phyloP scores from a whole-genome alignment of 768 basidiomycete species.

The Megacollybia marginata region DNA sequence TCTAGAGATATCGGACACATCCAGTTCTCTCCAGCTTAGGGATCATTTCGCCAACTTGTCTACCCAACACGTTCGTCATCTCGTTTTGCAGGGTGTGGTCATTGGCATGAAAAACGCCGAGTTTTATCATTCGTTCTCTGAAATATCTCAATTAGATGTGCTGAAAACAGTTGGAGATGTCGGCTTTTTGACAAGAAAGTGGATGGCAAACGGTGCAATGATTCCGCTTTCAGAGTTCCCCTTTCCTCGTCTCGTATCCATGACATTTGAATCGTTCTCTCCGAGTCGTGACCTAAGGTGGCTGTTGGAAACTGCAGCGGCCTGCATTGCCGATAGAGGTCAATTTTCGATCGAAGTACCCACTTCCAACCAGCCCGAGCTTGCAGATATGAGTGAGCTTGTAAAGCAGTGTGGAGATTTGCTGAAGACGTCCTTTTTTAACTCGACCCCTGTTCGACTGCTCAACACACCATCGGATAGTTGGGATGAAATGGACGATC shows the following conservation, averaged over 20 bases:
- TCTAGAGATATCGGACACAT: conserved; percentile 16
- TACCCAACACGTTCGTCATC: too few species aligned
- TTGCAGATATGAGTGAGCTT: too few species aligned
- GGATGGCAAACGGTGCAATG: neutral
- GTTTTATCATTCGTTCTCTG: neutral
- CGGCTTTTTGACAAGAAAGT: neutral
- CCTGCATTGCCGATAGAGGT: too few species aligned
- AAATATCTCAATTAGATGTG: neutral
- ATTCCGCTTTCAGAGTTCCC: neutral
- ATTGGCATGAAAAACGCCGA: neutral
- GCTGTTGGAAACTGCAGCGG: too few species aligned
- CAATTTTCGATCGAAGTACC: too few species aligned
- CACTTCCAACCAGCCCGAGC: too few species aligned
- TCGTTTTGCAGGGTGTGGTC: too few species aligned
- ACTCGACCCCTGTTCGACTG: too few species aligned
- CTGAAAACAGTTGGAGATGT: neutral
- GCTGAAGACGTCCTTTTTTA: too few species aligned
- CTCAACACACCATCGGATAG: too few species aligned
- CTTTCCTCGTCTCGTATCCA: neutral
- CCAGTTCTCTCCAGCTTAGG: neutral
- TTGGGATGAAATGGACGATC: neutral
- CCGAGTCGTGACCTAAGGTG: too few species aligned
- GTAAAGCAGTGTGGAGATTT: too few species aligned
- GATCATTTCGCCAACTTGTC: neutral
- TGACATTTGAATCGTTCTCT: neutral